Base-by-base conservation (phyloP, 345 rosid genomes). In the Citrus unshiu region DNA sequence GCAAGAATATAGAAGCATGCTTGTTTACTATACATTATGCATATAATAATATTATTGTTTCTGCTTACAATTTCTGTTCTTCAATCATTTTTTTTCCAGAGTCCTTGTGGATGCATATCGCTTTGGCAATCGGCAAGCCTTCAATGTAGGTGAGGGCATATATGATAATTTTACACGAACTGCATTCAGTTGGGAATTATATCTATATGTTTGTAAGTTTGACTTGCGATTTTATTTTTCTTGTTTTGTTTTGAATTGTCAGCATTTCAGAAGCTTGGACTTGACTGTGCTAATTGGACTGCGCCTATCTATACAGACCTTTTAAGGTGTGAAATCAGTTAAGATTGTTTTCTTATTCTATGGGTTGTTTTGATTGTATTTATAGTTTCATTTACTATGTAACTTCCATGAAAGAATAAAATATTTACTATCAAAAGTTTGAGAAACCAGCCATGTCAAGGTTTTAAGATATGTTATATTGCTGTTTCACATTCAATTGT, bases 271-370 rank as follows among this genome's bases (percentile, higher is more conserved):
- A 95, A 92, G 91, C 98, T 95, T 67, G 97, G 98, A 27, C 98
- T 95, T 70, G 98, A 95, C 79, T 95, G 98, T 74, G 98, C 98
- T 46, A 95, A 92, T 85, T 95, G 98, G 98, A 85, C 93, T 65
- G 88, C 88, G 39, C 98, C 97, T 77, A 87, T 95, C 77, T 95
- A 95, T 84, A 67, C 83, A 40, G 98, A 95, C 84, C 88, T 95
- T 78, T 49, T 84, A 69, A 95, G 92, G 98, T 95, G 85, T 77
- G 67, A 30, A 54, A 40, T 46, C 56, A 27, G 32, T 58, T 6
- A 70, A 59, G 61, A 7, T 69, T 13, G 12, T 76, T 13, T 60
- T 34, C 16, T 64, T 61, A 5, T 69, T 70, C 46, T 46, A 18
- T 63, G 16, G 39, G 35, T 40, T 73, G 16, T 63, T n/a, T 46